Conservation (phyloP, 2,329 filamentous ascomycete genomes). For the Botrytis galanthina region DNA sequence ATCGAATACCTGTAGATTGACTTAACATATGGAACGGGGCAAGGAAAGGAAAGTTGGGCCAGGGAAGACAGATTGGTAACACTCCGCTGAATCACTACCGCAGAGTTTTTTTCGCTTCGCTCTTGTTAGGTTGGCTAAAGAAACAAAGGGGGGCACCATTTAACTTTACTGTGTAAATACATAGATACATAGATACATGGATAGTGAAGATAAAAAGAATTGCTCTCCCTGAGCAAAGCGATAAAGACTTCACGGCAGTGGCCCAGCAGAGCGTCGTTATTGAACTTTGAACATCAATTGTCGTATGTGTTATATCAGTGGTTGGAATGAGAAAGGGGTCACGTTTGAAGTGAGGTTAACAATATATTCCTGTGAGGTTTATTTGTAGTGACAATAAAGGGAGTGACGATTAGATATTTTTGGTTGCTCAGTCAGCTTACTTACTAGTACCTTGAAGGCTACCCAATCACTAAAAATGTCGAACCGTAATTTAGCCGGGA, state of each 20-base stretch:
- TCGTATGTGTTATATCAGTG: not conserved
- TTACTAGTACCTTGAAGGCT: not conserved
- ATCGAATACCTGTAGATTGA: not conserved
- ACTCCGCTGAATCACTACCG: not conserved
- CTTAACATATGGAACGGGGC: not conserved
- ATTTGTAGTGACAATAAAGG: not conserved
- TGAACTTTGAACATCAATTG: not conserved
- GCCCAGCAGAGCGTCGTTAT: not conserved
- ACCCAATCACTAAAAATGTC: not conserved
- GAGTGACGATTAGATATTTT: not conserved
- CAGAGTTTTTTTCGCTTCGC: not conserved
- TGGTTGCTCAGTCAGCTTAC: constrained; percentile 1
- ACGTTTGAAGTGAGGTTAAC: not conserved
- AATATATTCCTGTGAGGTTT: not conserved
- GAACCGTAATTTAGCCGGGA: constrained; percentile 15
- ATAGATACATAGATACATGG: not conserved
- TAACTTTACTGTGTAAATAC: not conserved
- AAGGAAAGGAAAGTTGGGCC: not conserved
- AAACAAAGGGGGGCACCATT: not conserved
- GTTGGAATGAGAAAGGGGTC: not conserved
- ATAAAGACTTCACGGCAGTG: not conserved
- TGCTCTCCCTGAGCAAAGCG: not conserved
- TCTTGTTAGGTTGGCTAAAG: not conserved
- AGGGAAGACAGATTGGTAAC: not conserved
- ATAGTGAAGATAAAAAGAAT: not conserved